A percentile compares a stretch with the other conserved stretches of the same genome.
phyloP scores from a whole-genome alignment of 2,329 filamentous ascomycete species.

The Penicillium polonicum region DNA sequence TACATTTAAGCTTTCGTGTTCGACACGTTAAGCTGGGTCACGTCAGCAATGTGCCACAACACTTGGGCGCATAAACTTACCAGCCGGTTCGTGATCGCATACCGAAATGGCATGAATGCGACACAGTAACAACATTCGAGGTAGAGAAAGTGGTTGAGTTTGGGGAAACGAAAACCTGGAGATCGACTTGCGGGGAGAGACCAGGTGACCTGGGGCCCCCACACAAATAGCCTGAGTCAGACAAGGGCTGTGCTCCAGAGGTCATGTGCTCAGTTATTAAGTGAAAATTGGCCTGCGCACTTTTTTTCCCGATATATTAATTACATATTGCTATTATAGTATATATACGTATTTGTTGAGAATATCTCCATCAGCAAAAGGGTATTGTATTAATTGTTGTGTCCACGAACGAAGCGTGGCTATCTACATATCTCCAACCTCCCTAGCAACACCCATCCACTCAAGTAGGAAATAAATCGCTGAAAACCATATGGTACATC shows the following conservation, averaged over 20 bases:
- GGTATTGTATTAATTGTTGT: slow-evolving; percentile 13
- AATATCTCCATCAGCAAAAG: slow-evolving; percentile 4
- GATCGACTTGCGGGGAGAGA: slow-evolving; percentile 23
- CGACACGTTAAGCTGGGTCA: slow-evolving; percentile 54
- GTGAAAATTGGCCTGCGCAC: neutral
- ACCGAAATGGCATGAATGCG: slow-evolving; percentile 27
- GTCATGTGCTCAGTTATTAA: neutral
- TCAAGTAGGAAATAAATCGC: slow-evolving; percentile 6
- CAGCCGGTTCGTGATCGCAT: slow-evolving; percentile 48
- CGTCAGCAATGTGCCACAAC: neutral
- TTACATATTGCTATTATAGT: neutral
- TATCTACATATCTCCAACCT: slow-evolving; percentile 27
- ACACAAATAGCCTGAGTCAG: slow-evolving; percentile 5
- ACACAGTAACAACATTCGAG: slow-evolving; percentile 27
- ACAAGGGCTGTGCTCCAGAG: neutral
- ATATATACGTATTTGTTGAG: neutral
- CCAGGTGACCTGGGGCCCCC: slow-evolving; percentile 23
- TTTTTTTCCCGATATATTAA: neutral
- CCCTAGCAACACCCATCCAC: slow-evolving; percentile 16
- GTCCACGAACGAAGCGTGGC: slow-evolving; percentile 10
- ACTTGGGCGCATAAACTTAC: slow-evolving; percentile 28
- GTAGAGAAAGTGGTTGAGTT: slow-evolving; percentile 5
- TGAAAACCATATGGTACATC: slow-evolving; percentile 13
- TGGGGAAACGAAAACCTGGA: slow-evolving; percentile 22
- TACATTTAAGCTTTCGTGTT: slow-evolving; percentile 62